A percentile compares a stretch with the other conserved stretches of the same genome.
phyloP scores from a whole-genome alignment of 306 rosid genomes.

The Abrus pulchellus region DNA sequence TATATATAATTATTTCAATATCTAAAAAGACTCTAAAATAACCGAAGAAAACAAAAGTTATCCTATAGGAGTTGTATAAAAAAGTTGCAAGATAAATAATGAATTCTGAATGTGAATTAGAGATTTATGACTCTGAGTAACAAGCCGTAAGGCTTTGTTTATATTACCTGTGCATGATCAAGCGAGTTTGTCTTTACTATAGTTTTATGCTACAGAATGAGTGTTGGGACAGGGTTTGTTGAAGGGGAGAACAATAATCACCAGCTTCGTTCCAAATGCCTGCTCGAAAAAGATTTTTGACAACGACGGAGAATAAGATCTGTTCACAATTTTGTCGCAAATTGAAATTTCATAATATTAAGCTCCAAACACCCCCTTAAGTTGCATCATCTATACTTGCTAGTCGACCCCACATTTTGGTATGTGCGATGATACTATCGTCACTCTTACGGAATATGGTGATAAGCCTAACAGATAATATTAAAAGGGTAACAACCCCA shows the following conservation, averaged over 20 bases:
- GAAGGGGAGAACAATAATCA: slow-evolving; percentile 1
- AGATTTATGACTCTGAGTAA: not conserved
- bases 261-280: slow-evolving; percentile 3
- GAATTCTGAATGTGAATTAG: slow-evolving; percentile 19
- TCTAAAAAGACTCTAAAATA: too few relatives aligned
- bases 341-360: not conserved
- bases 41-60: too few relatives aligned
- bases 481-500: slow-evolving; percentile 22
- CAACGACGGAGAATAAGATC: not conserved
- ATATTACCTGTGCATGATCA: not conserved
- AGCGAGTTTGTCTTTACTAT: not conserved
- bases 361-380: not conserved
- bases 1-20: too few relatives aligned
- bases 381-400: not conserved
- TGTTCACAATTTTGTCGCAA: slow-evolving; percentile 2
- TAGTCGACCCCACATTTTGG: slow-evolving; percentile 40
- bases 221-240: not conserved
- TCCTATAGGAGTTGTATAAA: too few relatives aligned
- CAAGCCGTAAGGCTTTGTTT: not conserved
- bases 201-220: not conserved
- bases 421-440: slow-evolving; percentile 36
- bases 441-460: slow-evolving; percentile 34
- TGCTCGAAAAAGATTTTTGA: not conserved
- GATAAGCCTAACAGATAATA: slow-evolving; percentile 20
- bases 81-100: not conserved